Conservation (phyloP, 495 filamentous ascomycete genomes). For the Haplographium delicatum region DNA sequence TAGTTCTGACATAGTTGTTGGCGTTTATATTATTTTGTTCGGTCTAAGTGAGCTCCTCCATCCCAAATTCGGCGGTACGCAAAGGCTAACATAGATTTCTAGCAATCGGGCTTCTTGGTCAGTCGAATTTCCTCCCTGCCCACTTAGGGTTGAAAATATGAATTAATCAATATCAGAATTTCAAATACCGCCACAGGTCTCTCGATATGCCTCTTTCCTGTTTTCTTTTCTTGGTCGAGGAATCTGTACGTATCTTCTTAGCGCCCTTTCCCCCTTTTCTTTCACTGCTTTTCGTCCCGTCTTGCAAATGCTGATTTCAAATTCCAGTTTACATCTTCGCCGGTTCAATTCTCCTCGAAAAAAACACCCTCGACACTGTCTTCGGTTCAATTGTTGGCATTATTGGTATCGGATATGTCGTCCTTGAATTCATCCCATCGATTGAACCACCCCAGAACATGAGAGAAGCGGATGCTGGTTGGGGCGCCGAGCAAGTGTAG, state of each 20-base stretch:
- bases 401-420: slow-evolving; percentile 72
- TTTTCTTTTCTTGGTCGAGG: slow-evolving; percentile 96
- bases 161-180: slow-evolving; percentile 54
- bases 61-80: neutral
- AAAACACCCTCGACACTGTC: slow-evolving; percentile 49
- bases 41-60: slow-evolving; percentile 62
- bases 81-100: slow-evolving; percentile 12
- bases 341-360: slow-evolving; percentile 74
- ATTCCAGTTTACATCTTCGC: slow-evolving; percentile 89
- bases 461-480: slow-evolving; percentile 73
- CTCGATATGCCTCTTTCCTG: slow-evolving; percentile 93
- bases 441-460: slow-evolving; percentile 98
- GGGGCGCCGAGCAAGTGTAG: slow-evolving; percentile 68
- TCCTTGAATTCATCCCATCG: slow-evolving; percentile 87
- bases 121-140: slow-evolving; percentile 1
- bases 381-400: slow-evolving; percentile 68
- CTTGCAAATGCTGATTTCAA: slow-evolving; percentile 19
- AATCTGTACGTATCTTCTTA: slow-evolving; percentile 62
- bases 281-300: neutral
- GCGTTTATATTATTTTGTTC: slow-evolving; percentile 83
- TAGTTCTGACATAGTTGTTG: slow-evolving; percentile 68
- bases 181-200: slow-evolving; percentile 88
- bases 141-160: neutral
- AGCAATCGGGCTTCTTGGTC: slow-evolving; percentile 57
- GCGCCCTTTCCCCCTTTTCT: neutral